These are phyloP conservation scores for Nakazawaea anatomiae DNA, from an alignment of 805 yeast genomes.

Conservation along the genomic window DNA sequence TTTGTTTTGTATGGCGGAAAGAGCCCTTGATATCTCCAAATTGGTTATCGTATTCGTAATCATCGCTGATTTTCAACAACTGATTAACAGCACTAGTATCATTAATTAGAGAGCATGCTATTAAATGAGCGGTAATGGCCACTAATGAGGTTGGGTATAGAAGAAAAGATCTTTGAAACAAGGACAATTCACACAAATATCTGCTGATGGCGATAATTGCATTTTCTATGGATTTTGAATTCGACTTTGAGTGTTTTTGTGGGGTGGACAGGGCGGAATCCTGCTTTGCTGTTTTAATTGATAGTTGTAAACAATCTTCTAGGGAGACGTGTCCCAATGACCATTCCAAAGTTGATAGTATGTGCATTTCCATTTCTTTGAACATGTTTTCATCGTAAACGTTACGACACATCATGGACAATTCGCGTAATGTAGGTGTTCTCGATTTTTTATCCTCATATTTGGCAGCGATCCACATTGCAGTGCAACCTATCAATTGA, in stretches of 20 bases:
- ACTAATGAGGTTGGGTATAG: conserved; percentile 37
- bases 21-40: conserved; percentile 1
- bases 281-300: conserved; percentile 25
- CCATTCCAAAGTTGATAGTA: conserved; percentile 35
- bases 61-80: conserved; percentile 19
- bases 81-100: conserved; percentile 36
- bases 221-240: conserved; percentile 23
- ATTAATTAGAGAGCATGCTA: conserved; percentile 49
- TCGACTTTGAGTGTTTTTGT: conserved; percentile 17
- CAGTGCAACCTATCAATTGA: conserved; percentile 86
- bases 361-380: conserved; percentile 41
- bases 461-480: conserved; percentile 90
- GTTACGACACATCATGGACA: conserved; percentile 50
- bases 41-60: conserved; percentile 8
- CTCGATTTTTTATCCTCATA: conserved; percentile 56
- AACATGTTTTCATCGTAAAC: conserved; percentile 47
- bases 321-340: conserved; percentile 38
- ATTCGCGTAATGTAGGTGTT: conserved; percentile 50
- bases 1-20: conserved; percentile 12
- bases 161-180: conserved; percentile 42
- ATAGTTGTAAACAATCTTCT: conserved; percentile 44
- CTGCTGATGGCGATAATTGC: conserved; percentile 51
- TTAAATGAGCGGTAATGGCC: conserved; percentile 44
- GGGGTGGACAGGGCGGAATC: not conserved
- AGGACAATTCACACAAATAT: conserved; percentile 47